Base-by-base conservation (phyloP, 1,284 basidiomycete genomes). In the Tylopilus sp. region DNA sequence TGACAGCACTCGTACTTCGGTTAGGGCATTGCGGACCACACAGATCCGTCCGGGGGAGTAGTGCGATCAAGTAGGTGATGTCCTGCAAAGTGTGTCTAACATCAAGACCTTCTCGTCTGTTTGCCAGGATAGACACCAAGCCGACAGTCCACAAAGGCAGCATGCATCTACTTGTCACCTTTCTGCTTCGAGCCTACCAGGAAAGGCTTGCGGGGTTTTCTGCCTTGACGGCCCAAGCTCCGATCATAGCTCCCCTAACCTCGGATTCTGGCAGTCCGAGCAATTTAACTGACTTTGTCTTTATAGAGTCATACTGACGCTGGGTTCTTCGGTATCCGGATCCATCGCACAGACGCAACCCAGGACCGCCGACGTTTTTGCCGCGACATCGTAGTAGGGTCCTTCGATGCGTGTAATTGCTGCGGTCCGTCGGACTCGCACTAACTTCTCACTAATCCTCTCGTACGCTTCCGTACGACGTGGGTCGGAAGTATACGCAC, bases 261-360 rank as follows among this genome's bases (percentile, higher is more conserved):
- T 3, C 10, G 1, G 25, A 16, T n/a, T 19, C 13, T 15, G 36
- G 18, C 19, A 18, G 9, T 23, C 15, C 8, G 16, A 36, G 26
- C 30, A 42, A 25, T 26, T 39, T 10, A 21, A 8, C 1, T 35
- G 31, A 37, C 23, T 26, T 38, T 40, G n/a, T 34, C 33, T 34
- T 34, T 33, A 16, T 19, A 41, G 51, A 28, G 19, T 10, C 13
- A 8, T n/a, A 16, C 16, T 29, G 29, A 37, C 19, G 15, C 33
- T 37, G 36, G 45, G 16, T 5, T 37, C 33, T 23, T 36, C 38
- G 38, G 46, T 15, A 35, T 41, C 52, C 46, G 55, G 44, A 48
- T 31, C 18, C 50, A 26, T 44, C 23, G 34, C 28, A 37, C 35
- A 33, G 29, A 25, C 28, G 8, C 36, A 39, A 25, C 30, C n/a